A percentile compares a stretch with the other conserved stretches of the same genome.
Conservation (phyloP, 768 basidiomycete genomes). For the Leccinum uliginosum region DNA sequence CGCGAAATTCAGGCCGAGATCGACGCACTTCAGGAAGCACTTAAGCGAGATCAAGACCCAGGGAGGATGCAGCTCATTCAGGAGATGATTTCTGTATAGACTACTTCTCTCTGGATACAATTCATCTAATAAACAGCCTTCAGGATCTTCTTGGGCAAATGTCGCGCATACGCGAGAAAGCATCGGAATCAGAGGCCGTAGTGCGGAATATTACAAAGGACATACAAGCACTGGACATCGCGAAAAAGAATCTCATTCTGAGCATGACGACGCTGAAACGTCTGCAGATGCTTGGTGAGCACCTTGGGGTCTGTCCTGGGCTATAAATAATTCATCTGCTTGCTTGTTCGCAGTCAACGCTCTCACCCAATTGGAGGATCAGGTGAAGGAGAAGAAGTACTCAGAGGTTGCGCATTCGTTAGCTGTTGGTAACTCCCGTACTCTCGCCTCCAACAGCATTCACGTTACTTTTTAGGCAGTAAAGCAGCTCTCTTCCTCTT, state of each 20-base stretch:
- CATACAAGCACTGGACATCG: constrained; percentile 89
- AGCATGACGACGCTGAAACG: constrained; percentile 89
- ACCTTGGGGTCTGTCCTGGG: neutral
- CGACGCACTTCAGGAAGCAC: constrained; percentile 56
- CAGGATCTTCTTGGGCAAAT: constrained; percentile 94
- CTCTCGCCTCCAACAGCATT: constrained; percentile 13
- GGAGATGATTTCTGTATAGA: constrained; percentile 87
- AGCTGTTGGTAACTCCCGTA: constrained; percentile 44
- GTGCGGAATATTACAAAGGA: constrained; percentile 95
- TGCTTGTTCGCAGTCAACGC: constrained; percentile 59
- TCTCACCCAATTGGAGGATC: constrained; percentile 73
- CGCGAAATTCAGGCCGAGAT: constrained; percentile 70
- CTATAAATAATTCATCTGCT: neutral
- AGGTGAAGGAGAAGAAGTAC: constrained; percentile 76
- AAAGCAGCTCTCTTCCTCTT: constrained; percentile 76
- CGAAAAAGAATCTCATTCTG: constrained; percentile 86
- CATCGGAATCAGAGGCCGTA: constrained; percentile 94
- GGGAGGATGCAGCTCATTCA: constrained; percentile 87
- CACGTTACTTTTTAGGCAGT: constrained; percentile 55
- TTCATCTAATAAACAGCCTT: constrained; percentile 5
- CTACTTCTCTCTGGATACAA: neutral
- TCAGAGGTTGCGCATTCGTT: constrained; percentile 80
- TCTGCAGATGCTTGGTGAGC: constrained; percentile 89
- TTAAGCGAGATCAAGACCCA: constrained; percentile 80
- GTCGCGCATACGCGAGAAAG: constrained; percentile 94